phyloP scores from a whole-genome alignment of 768 basidiomycete species.

The Tubosaeta brunneosetosa region DNA sequence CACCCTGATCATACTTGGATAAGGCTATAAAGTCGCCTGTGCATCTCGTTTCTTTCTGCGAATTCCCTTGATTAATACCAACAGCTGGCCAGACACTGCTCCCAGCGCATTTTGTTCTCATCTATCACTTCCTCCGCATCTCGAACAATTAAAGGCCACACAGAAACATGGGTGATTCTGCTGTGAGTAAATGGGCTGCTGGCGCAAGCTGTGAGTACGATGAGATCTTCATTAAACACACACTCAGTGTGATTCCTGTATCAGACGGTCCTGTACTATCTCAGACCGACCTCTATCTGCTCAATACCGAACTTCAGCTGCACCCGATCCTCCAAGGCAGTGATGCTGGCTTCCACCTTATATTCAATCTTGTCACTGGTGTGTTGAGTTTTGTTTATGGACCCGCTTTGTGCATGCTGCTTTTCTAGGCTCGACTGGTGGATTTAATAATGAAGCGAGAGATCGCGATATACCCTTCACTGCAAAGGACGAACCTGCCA shows the following conservation, averaged over 20 bases:
- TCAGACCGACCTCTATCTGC: constrained; percentile 78
- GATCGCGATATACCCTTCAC: constrained; percentile 55
- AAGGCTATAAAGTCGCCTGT: constrained; percentile 4
- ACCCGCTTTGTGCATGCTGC: neutral
- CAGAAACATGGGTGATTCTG: constrained; percentile 24
- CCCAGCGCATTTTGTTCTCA: neutral
- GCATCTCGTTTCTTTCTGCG: neutral
- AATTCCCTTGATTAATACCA: neutral
- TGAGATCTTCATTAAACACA: neutral
- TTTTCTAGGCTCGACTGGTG: constrained; percentile 50
- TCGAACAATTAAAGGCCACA: constrained; percentile 1
- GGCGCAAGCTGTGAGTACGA: constrained; percentile 33
- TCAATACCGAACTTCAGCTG: constrained; percentile 63
- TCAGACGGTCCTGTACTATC: constrained; percentile 75
- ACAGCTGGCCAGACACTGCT: neutral
- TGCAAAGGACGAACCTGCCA: constrained; percentile 60
- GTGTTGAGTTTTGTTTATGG: constrained; percentile 4
- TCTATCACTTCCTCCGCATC: neutral
- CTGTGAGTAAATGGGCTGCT: constrained; percentile 32
- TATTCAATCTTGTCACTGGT: constrained; percentile 72
- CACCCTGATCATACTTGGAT: constrained; percentile 15
- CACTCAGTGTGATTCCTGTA: neutral
- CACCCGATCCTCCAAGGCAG: constrained; percentile 66
- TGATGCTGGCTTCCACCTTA: constrained; percentile 50
- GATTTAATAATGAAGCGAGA: constrained; percentile 56